Base-by-base conservation (phyloP, 768 basidiomycete species). In the Hygrocybe punicea region DNA sequence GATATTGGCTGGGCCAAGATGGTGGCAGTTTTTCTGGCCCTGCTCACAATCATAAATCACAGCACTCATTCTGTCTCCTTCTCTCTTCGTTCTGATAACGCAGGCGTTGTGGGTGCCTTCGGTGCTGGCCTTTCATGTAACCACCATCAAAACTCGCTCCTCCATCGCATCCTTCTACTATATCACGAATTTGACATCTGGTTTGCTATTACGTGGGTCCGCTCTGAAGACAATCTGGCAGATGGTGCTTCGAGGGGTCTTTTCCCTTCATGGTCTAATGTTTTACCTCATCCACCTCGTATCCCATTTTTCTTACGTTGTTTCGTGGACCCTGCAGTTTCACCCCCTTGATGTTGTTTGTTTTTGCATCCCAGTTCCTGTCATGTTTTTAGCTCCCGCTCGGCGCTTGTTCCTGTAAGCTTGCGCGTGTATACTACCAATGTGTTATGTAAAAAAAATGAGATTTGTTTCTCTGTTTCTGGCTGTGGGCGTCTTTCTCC, bases 1-100 rank as follows among this genome's bases (percentile, higher is more conserved):
- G 59, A 64, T 29, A 72, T 72, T 10, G 69, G 67, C 5, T 72
- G 71, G 71, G 69, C 65, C 1, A 71, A 72, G 50, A 63, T 65
- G 44, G 59, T 68, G 1, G 69, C 65, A 0, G 52, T 71, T 16
- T 67, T 71, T 52, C 51, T 72, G 1, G 58, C 50, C 8, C 34
- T 69, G 3, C 48, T 44, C 21, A 37, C 62, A 9, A 24, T 69
- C 2, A 52, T 60, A n/a, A 6, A 6, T 11, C n/a, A n/a, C n/a
- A 53, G 60, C 13, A 47, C 63, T 35, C 19, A 4, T 1, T 25
- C 65, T 13, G 53, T 50, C 16, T 60, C 70, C 17, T 25, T 73
- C 2, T 9, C 47, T 1, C 48, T 75, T 2, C 62, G 58, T 33
- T 72, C 70, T 0, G 70, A 75, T 57, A 71, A 75, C 49, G 21